Base-by-base conservation (phyloP, 1,284 basidiomycete species). In the Apiotrichum porosum region DNA sequence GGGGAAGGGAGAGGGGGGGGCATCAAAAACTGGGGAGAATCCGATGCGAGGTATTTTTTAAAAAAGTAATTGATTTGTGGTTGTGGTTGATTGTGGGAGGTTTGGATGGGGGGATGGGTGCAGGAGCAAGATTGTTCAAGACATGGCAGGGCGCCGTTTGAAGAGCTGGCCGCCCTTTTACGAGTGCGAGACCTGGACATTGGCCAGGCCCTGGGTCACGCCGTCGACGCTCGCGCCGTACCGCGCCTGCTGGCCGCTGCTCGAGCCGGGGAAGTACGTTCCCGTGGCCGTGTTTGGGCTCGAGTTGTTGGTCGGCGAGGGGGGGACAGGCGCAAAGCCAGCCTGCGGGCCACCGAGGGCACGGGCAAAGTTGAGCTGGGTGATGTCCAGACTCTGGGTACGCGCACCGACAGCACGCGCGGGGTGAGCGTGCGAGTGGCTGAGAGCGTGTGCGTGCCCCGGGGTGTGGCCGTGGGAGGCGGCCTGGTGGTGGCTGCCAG, bases 331-430 rank as follows among this genome's bases (percentile, higher is more conserved):
- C 4, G 55, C 63, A 43, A 65, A 67, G n/a, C 47, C 47, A 3
- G 44, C 24, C 37, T 41, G 37, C 12, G 53, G 53, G 2, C 49
- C 53, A 26, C 53, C 53, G 8, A 65, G 52, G 0, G 62, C 55
- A 19, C 66, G 51, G 2, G 64, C 62, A 52, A 68, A 70, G 49
- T 66, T 68, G 37, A 74, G 58, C 33, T 72, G 71, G 22, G 69
- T 71, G 42, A 76, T 69, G 51, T 76, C 74, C 35, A 76, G 61
- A 21, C 66, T 69, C 53, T 76, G 74, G 10, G 74, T 74, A 36
- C 74, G 61, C 18, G 62, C 57, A 9, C 68, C 63, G n/a, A 63
- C 57, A 1, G 63, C 54, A 21, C 65, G 63, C n/a, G 59, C 52
- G n/a, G 53, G 55, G 43, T 64, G 65, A 5, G 60, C 51, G 28